Evolutionary conservation across 371 early-diverging fungal species (phyloP).

Genomic region (Amoeboaphelidium protococcarum): DNA sequence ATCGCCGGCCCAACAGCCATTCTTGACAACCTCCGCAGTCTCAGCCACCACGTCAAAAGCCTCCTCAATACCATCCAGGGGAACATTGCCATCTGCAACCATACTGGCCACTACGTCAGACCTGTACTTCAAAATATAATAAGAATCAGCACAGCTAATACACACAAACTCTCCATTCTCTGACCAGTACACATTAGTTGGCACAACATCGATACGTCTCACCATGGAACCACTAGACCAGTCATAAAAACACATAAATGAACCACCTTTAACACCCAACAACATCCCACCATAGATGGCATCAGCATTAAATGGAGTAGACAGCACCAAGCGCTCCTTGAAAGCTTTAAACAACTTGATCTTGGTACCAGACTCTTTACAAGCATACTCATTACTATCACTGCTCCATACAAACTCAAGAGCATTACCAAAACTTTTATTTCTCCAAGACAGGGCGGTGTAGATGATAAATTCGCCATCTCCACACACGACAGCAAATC

Average conservation of each 20-base stretch:
- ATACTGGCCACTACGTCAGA: slow-evolving; percentile 32
- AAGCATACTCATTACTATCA: slow-evolving; percentile 81
- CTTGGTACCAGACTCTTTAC: slow-evolving; percentile 59
- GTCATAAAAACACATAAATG: slow-evolving; percentile 76
- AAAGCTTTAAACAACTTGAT: slow-evolving; percentile 73
- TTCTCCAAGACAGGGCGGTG: slow-evolving; percentile 95
- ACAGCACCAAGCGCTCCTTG: slow-evolving; percentile 47
- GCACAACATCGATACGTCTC: slow-evolving; percentile 75
- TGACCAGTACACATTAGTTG: slow-evolving; percentile 72
- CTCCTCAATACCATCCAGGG: slow-evolving; percentile 83
- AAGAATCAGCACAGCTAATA: slow-evolving; percentile 68
- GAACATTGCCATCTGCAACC: slow-evolving; percentile 27
- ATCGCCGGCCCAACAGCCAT: slow-evolving; percentile 90
- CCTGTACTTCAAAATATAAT: slow-evolving; percentile 71
- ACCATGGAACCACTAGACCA: slow-evolving; percentile 79
- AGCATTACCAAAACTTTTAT: slow-evolving; percentile 87
- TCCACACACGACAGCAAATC: slow-evolving; percentile 92
- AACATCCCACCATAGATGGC: slow-evolving; percentile 80
- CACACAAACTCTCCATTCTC: slow-evolving; percentile 72
- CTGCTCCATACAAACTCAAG: slow-evolving; percentile 88
- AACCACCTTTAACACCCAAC: slow-evolving; percentile 54
- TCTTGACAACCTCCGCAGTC: slow-evolving; percentile 58
- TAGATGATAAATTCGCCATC: slow-evolving; percentile 97
- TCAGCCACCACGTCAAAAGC: slow-evolving; percentile 85
- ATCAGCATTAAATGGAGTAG: slow-evolving; percentile 52